phyloP scores from a whole-genome alignment of 2,329 filamentous ascomycete genomes.

The Pseudocercospora musae region DNA sequence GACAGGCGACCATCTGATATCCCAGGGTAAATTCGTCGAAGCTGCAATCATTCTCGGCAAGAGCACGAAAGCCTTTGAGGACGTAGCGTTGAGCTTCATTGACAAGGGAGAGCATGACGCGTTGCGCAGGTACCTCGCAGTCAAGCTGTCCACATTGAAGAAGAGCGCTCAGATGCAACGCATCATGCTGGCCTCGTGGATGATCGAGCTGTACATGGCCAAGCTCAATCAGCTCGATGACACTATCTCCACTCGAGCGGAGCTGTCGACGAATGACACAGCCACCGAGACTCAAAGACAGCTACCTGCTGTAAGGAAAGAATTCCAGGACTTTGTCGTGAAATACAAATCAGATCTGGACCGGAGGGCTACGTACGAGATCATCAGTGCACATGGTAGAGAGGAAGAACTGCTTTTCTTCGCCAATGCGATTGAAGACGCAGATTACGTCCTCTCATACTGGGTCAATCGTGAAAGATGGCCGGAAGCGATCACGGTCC shows the following conservation, averaged over 20 bases:
- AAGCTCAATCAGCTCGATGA: conserved; percentile 94
- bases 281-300: conserved; percentile 63
- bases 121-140: conserved; percentile 80
- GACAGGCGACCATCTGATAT: conserved; percentile 82
- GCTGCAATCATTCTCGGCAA: conserved; percentile 88
- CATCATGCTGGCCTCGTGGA: conserved; percentile 92
- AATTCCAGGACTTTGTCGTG: conserved; percentile 84
- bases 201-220: conserved; percentile 94
- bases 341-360: conserved; percentile 87
- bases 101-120: conserved; percentile 89
- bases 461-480: conserved; percentile 96
- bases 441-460: conserved; percentile 91
- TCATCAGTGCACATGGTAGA: conserved; percentile 90
- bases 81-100: conserved; percentile 87
- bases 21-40: conserved; percentile 76
- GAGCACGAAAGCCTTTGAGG: conserved; percentile 95
- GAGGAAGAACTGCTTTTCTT: conserved; percentile 92
- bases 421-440: conserved; percentile 83
- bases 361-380: conserved; percentile 87
- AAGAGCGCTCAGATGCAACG: conserved; percentile 86
- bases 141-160: conserved; percentile 77
- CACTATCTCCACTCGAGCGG: conserved; percentile 83
- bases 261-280: conserved; percentile 64
- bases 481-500: conserved; percentile 77
- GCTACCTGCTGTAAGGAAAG: conserved; percentile 65